phyloP scores from a whole-genome alignment of 2,329 filamentous ascomycete species.

The Fusarium chaquense region DNA sequence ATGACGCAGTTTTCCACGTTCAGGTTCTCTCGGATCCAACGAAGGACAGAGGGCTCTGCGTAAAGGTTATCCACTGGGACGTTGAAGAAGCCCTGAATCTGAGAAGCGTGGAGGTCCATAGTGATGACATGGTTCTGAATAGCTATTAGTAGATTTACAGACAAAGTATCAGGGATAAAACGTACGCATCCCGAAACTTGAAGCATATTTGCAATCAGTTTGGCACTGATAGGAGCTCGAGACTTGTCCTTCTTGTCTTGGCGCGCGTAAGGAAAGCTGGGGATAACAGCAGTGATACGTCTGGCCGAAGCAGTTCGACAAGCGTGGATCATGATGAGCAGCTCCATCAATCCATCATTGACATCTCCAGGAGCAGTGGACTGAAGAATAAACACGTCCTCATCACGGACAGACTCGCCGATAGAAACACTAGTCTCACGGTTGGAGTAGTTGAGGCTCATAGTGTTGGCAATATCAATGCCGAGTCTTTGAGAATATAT shows the following conservation, averaged over 20 bases:
- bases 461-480: conserved; percentile 81
- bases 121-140: conserved; percentile 75
- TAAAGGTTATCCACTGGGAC: conserved; percentile 83
- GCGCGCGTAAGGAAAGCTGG: conserved; percentile 95
- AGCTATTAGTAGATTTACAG: conserved; percentile 14
- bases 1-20: conserved; percentile 87
- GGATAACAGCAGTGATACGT: conserved; percentile 93
- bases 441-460: conserved; percentile 87
- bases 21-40: conserved; percentile 91
- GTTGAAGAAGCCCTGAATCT: conserved; percentile 98
- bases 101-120: conserved; percentile 94
- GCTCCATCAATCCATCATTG: conserved; percentile 98
- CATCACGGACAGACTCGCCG: conserved; percentile 94
- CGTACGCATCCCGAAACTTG: conserved; percentile 85
- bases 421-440: conserved; percentile 92
- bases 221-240: conserved; percentile 94
- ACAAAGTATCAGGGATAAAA: conserved; percentile 8
- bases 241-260: conserved; percentile 98
- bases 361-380: conserved; percentile 95
- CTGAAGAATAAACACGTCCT: conserved; percentile 98
- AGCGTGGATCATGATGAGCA: conserved; percentile 97
- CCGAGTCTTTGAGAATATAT: conserved; percentile 68
- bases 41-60: conserved; percentile 89
- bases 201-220: conserved; percentile 97
- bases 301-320: conserved; percentile 78